Percentiles rank a stretch among this genome's conserved stretches.
phyloP scores from a whole-genome alignment of 176 grass and related monocot species.

The Cenchrus americanus region DNA sequence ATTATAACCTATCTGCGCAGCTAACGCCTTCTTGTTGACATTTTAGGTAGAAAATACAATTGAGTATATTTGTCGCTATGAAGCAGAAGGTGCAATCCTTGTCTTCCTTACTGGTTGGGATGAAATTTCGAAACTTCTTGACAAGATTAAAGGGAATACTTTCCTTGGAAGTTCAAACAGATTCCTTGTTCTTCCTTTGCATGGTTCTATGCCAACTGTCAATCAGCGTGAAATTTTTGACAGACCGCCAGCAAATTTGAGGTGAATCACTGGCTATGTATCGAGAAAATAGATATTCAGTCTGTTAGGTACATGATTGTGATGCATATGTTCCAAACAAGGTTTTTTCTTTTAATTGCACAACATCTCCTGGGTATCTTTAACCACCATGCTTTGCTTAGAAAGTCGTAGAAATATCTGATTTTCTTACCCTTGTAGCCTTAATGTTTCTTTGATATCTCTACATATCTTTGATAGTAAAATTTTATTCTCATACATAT shows the following conservation, averaged over 20 bases:
- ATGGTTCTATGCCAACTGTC: constrained; percentile 96
- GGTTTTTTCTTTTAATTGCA: constrained; percentile 9
- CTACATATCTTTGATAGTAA: not conserved
- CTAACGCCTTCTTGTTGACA: constrained; percentile 31
- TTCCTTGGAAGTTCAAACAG: constrained; percentile 73
- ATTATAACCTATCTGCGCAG: constrained; percentile 16
- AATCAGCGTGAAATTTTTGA: constrained; percentile 98
- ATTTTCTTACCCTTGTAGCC: not conserved
- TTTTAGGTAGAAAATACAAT: constrained; percentile 90
- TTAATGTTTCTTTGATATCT: not conserved
- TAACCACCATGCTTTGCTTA: not conserved
- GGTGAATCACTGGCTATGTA: constrained; percentile 47
- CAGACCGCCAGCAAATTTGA: constrained; percentile 73
- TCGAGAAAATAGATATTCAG: constrained; percentile 20
- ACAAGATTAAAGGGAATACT: constrained; percentile 81
- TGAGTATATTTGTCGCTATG: constrained; percentile 79
- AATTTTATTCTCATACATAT: constrained; percentile 2
- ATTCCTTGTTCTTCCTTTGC: constrained; percentile 87
- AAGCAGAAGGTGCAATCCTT: constrained; percentile 93
- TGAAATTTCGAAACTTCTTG: constrained; percentile 94
- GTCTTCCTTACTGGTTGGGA: constrained; percentile 98
- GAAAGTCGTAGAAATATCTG: constrained; percentile 1
- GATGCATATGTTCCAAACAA: not conserved
- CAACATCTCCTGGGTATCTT: not conserved
- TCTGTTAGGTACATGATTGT: constrained; percentile 11